Conservation (phyloP, 495 filamentous ascomycete species). For the Penicillium canescens region DNA sequence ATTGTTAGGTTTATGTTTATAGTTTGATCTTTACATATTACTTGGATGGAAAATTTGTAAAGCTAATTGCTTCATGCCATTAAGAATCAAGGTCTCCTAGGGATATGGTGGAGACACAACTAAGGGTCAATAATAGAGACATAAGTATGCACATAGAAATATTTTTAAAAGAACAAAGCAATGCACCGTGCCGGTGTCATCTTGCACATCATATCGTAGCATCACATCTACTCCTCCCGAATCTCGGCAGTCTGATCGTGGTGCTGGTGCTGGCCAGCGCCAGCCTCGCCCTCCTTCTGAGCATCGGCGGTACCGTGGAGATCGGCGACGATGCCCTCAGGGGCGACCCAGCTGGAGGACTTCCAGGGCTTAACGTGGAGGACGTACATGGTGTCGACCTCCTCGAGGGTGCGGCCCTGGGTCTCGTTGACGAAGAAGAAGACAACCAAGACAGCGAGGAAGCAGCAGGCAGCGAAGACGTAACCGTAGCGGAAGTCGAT, state of each 20-base stretch:
- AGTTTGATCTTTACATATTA: neutral
- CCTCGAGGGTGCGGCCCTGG: conserved; percentile 67
- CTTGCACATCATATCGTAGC: neutral
- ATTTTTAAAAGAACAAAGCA: conserved; percentile 11
- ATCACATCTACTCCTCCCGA: conserved; percentile 10
- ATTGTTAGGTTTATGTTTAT: neutral
- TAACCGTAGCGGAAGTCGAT: conserved; percentile 80
- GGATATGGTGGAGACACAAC: conserved; percentile 9
- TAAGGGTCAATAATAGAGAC: conserved; percentile 12
- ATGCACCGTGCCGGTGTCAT: conserved; percentile 3
- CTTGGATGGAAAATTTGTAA: neutral
- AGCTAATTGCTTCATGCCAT: conserved; percentile 1
- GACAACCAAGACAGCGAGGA: conserved; percentile 62
- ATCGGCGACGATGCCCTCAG: conserved; percentile 39
- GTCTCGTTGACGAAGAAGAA: conserved; percentile 81
- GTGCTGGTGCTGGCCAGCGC: conserved; percentile 21
- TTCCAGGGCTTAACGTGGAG: conserved; percentile 67
- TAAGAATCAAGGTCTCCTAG: conserved; percentile 7
- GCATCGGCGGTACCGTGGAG: conserved; percentile 22
- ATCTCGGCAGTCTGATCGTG: conserved; percentile 23
- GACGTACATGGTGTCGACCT: conserved; percentile 86
- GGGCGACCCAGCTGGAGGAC: conserved; percentile 58
- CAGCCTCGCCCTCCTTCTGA: conserved; percentile 22
- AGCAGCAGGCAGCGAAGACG: conserved; percentile 72
- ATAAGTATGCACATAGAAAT: conserved; percentile 19